Evolutionary conservation across 129 eudicot species (phyloP).

Genomic region (Ambrosia trifida): DNA sequence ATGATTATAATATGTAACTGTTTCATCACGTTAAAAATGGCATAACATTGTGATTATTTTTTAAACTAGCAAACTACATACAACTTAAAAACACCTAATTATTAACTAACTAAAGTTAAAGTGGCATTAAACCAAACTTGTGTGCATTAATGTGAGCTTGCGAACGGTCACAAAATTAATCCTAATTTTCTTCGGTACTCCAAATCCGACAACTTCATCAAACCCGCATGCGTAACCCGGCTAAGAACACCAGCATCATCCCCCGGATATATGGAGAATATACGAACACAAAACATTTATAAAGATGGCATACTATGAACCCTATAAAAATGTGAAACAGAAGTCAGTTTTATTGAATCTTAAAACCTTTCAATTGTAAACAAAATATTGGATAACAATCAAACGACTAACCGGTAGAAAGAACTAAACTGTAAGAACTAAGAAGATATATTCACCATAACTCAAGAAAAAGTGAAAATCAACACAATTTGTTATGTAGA

Average conservation of each 20-base stretch:
- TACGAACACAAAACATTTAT: too few relatives aligned
- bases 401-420: too few relatives aligned
- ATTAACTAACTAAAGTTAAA: background rate
- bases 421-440: too few relatives aligned
- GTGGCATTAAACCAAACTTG: background rate
- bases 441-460: too few relatives aligned
- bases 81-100: background rate
- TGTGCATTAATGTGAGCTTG: slow-evolving; percentile 82
- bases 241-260: slow-evolving; percentile 99
- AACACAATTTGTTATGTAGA: too few relatives aligned
- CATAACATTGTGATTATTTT: background rate
- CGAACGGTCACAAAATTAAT: slow-evolving; percentile 85
- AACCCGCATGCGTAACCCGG: slow-evolving; percentile 75
- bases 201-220: slow-evolving; percentile 84
- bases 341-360: too few relatives aligned
- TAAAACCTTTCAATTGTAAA: too few relatives aligned
- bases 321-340: too few relatives aligned
- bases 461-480: too few relatives aligned
- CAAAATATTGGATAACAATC: too few relatives aligned
- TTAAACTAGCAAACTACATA: background rate
- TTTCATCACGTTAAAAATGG: background rate
- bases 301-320: too few relatives aligned
- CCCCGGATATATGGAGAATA: slow-evolving; percentile 40
- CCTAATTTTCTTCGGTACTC: slow-evolving; percentile 78
- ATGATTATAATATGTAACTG: background rate